These are phyloP conservation scores for Naganishia albida DNA, from an alignment of 1,284 basidiomycete genomes.

Conservation along the genomic window DNA sequence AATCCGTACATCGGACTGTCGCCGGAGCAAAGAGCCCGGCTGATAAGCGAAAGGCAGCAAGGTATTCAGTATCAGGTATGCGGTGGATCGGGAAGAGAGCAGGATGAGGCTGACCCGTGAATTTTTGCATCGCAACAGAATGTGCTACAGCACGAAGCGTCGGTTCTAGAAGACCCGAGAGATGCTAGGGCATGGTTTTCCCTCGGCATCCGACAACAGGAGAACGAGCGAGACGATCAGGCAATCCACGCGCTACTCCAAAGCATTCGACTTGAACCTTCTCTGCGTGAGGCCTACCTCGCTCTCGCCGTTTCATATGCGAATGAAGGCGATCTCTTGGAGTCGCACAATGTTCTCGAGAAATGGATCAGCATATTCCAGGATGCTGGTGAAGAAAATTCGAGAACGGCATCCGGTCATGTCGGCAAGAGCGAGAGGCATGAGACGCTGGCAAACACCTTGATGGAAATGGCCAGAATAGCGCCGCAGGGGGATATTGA, in stretches of 20 bases:
- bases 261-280: constrained; percentile 77
- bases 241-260: constrained; percentile 83
- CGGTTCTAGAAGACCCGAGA: constrained; percentile 74
- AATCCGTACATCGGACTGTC: constrained; percentile 68
- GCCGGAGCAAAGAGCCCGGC: constrained; percentile 59
- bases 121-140: constrained; percentile 58
- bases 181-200: constrained; percentile 82
- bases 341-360: constrained; percentile 75
- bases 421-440: constrained; percentile 34
- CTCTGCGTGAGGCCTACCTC: constrained; percentile 78
- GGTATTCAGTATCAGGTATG: constrained; percentile 61
- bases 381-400: constrained; percentile 29
- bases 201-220: constrained; percentile 95
- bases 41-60: constrained; percentile 62
- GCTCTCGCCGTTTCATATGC: constrained; percentile 89
- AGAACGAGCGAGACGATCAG: constrained; percentile 91
- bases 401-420: constrained; percentile 42
- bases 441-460: constrained; percentile 44
- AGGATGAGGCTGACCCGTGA: constrained; percentile 34
- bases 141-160: constrained; percentile 85
- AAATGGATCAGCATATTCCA: constrained; percentile 66
- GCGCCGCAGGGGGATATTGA: constrained; percentile 65
- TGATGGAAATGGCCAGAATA: constrained; percentile 54
- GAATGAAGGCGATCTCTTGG: constrained; percentile 78
- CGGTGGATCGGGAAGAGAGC: constrained; percentile 11